Evolutionary conservation across 495 filamentous ascomycete genomes (phyloP), one percentile per base, ranked within the genome.

Genomic region (Lophium mytilinum): DNA sequence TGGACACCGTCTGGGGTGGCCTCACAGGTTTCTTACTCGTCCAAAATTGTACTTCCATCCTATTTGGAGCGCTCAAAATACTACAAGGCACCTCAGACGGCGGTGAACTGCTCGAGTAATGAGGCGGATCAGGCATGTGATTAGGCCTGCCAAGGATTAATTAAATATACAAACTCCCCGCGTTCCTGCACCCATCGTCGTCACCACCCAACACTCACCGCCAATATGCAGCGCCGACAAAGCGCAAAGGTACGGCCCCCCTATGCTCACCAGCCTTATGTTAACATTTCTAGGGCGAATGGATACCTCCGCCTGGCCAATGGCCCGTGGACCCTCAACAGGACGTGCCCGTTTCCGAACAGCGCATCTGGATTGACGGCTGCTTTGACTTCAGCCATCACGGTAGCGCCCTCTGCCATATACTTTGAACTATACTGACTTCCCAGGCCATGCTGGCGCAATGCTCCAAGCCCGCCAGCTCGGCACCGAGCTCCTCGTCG

Each of bases 311-410:
- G 41, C 69, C 74, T 5, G 83, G 83, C 45, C 64, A 83, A 57
- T 87, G 83, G 83, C 83, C 83, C 18, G 81, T 81, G 24, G 80
- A 81, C 60, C 83, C 83, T 15, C 83, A 87, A 64, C 76, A 83
- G 36, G 81, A 83, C 66, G 55, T 78, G 37, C 72, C 75, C 3
- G 73, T 84, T 40, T 75, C 73, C 9, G 82, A 94, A 36, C 81
- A 85, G 56, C 83, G 89, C 36, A 87, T 97, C 60, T 99, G 93
- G 93, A 85, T 97, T 17, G 93, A 99, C 73, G 93, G 93, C 51
- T 99, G 93, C 73, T 99, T 95, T 73, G 93, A 99, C 74, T 99
- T 99, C 72, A 90, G 86, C 71, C 93, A 99, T 70, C 93, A 99
- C 66, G 93, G 88, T 90, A 71, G 58, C 74, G 50, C 24, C 56